Evolutionary conservation across 1,139 yeast genomes (phyloP).

Genomic region (Nakaseomyces bracarensis): DNA sequence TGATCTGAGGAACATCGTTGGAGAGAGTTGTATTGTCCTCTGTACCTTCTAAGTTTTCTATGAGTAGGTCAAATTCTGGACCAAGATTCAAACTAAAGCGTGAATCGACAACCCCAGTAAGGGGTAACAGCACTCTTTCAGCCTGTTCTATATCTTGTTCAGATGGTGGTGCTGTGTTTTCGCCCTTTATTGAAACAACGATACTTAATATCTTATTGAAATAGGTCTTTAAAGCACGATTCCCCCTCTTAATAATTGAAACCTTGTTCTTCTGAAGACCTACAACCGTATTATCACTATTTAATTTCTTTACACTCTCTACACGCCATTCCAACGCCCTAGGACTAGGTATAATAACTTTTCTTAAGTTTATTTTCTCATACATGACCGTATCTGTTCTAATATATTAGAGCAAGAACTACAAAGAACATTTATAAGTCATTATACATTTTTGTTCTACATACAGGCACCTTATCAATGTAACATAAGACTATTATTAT

Average conservation of each 20-base stretch:
- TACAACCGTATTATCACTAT: background rate
- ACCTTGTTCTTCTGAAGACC: background rate
- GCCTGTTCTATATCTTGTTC: no score
- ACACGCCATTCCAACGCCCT: background rate
- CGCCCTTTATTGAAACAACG: no score
- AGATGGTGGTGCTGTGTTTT: no score
- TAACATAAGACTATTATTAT: no score
- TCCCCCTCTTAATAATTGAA: background rate
- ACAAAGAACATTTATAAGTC: no score
- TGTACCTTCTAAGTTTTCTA: background rate
- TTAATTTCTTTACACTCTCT: background rate
- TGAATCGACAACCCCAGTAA: background rate
- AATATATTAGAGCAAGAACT: no score
- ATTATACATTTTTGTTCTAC: background rate
- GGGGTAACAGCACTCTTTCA: no score
- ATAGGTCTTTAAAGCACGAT: background rate
- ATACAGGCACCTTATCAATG: no score
- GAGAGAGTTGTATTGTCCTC: slow-evolving; percentile 1
- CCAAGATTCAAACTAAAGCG: background rate
- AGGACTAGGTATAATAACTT: background rate
- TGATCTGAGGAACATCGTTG: slow-evolving; percentile 4
- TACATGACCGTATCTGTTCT: background rate
- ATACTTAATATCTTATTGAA: no score
- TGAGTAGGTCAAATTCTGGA: no score
- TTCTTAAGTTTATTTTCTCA: background rate